Evolutionary conservation across 768 basidiomycete genomes (phyloP).

Genomic region (Floccularia luteovirens): DNA sequence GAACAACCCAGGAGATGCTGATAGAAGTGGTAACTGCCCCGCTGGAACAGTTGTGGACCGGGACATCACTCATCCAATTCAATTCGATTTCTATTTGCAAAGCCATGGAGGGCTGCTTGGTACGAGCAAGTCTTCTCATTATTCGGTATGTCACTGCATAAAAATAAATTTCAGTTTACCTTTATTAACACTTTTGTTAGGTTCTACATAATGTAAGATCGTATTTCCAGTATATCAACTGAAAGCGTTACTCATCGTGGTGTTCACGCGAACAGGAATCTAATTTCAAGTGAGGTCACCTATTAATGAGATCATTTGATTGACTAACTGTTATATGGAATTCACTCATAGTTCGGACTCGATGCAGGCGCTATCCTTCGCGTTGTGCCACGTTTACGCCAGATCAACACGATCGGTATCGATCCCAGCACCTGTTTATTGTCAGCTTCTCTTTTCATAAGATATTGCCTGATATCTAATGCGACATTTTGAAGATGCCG

Average conservation of each 20-base stretch:
- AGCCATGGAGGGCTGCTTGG: slow-evolving; percentile 75
- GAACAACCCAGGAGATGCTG: slow-evolving; percentile 30
- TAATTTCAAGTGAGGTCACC: slow-evolving; percentile 40
- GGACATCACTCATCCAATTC: slow-evolving; percentile 61
- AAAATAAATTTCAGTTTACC: background rate
- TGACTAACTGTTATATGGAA: background rate
- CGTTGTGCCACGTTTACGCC: slow-evolving; percentile 73
- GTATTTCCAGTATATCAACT: background rate
- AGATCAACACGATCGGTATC: slow-evolving; percentile 74
- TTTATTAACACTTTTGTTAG: slow-evolving; percentile 3
- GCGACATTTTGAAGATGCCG: slow-evolving; percentile 68
- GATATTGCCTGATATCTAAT: no score
- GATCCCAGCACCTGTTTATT: slow-evolving; percentile 76
- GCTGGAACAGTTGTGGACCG: slow-evolving; percentile 76
- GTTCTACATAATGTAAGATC: slow-evolving; percentile 2
- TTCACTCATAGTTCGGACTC: slow-evolving; percentile 40
- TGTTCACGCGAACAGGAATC: no score
- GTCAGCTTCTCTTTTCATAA: slow-evolving; percentile 32
- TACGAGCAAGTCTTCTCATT: slow-evolving; percentile 50
- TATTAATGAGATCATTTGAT: background rate
- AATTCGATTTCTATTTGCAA: slow-evolving; percentile 74
- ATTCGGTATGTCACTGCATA: slow-evolving; percentile 21
- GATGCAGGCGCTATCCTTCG: slow-evolving; percentile 59
- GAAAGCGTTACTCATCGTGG: background rate
- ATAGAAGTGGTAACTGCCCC: slow-evolving; percentile 64